Conservation (phyloP, 2,329 filamentous ascomycete genomes). For the Blumeriella jaapii region DNA sequence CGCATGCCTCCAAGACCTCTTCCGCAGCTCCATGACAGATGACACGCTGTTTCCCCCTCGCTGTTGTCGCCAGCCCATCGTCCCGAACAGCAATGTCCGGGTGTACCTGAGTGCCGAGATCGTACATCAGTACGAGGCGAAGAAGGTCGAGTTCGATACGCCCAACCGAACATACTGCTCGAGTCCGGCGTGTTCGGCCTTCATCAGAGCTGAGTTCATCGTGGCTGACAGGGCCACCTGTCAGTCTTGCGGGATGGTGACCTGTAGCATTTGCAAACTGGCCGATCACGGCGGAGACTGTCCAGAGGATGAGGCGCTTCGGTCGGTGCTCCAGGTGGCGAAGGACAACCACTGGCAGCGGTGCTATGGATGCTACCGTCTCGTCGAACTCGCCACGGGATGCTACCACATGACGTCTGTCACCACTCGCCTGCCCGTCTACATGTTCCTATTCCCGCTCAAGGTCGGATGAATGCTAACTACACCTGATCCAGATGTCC, state of each 20-base stretch:
- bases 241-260: slow-evolving; percentile 30
- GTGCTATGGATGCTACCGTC: slow-evolving; percentile 33
- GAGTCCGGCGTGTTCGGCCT: slow-evolving; percentile 32
- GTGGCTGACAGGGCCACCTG: slow-evolving; percentile 31
- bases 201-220: slow-evolving; percentile 32
- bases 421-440: not conserved
- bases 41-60: slow-evolving; percentile 43
- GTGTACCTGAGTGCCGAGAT: slow-evolving; percentile 30
- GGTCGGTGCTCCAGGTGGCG: slow-evolving; percentile 33
- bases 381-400: slow-evolving; percentile 39
- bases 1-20: slow-evolving; percentile 35
- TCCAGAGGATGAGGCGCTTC: slow-evolving; percentile 31
- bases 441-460: not conserved
- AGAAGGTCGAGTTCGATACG: slow-evolving; percentile 38
- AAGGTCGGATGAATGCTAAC: not conserved
- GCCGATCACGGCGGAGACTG: slow-evolving; percentile 36
- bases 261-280: slow-evolving; percentile 41
- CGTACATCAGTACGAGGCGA: slow-evolving; percentile 30
- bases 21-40: slow-evolving; percentile 34
- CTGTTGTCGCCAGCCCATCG: slow-evolving; percentile 37
- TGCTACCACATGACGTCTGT: slow-evolving; percentile 48
- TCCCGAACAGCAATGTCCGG: slow-evolving; percentile 24
- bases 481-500: slow-evolving; percentile 29
- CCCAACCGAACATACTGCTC: slow-evolving; percentile 41
- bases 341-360: slow-evolving; percentile 37